Evolutionary conservation across 2,329 filamentous ascomycete species (phyloP).

Genomic region (Epichloe scottii): DNA sequence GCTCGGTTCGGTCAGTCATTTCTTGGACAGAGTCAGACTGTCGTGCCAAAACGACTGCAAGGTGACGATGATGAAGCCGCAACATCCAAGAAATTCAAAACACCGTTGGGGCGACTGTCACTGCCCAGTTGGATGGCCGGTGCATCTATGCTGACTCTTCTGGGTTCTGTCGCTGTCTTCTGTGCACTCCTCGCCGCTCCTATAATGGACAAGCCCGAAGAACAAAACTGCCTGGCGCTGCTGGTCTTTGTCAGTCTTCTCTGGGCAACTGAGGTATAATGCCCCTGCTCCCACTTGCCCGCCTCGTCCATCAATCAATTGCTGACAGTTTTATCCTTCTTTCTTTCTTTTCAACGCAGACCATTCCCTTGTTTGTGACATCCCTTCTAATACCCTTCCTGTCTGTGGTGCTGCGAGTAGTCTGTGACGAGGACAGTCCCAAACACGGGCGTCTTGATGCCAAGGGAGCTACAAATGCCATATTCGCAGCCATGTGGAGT

Average conservation of each 20-base stretch:
- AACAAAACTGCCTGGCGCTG: slow-evolving; percentile 93
- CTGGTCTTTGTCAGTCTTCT: slow-evolving; percentile 85
- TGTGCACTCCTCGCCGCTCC: slow-evolving; percentile 60
- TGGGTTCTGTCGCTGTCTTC: slow-evolving; percentile 63
- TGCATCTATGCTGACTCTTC: slow-evolving; percentile 64
- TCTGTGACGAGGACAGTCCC: slow-evolving; percentile 53
- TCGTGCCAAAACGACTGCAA: slow-evolving; percentile 58
- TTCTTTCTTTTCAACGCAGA: slow-evolving; percentile 32
- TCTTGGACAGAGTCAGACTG: slow-evolving; percentile 61
- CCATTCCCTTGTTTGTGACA: slow-evolving; percentile 93
- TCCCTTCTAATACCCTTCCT: slow-evolving; percentile 89
- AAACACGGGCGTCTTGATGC: slow-evolving; percentile 58
- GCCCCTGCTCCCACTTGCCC: not conserved
- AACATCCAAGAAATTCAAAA: slow-evolving; percentile 55
- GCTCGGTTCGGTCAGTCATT: slow-evolving; percentile 80
- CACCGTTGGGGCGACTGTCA: slow-evolving; percentile 65
- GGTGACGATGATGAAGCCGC: slow-evolving; percentile 63
- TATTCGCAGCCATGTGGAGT: slow-evolving; percentile 97
- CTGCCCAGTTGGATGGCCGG: slow-evolving; percentile 77
- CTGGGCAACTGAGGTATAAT: slow-evolving; percentile 82
- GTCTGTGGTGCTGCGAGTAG: slow-evolving; percentile 74
- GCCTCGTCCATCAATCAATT: not conserved
- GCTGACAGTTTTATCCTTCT: slow-evolving; percentile 4
- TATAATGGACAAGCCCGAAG: slow-evolving; percentile 75
- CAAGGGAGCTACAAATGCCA: slow-evolving; percentile 67